phyloP scores from a whole-genome alignment of 1,284 basidiomycete genomes.

The Sanghuangporus sanghuang region DNA sequence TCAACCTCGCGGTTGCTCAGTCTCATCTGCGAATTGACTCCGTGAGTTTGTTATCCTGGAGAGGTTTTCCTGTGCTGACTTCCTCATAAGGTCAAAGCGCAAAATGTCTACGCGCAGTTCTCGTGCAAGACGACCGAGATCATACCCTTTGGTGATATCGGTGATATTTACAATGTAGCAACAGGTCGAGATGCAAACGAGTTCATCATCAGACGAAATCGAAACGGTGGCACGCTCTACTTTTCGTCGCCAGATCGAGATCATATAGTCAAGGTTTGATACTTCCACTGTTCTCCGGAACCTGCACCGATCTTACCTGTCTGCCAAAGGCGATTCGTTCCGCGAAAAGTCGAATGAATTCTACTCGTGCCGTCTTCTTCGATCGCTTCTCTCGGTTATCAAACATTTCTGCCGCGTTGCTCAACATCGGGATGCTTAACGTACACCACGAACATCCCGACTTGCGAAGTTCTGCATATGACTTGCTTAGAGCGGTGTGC shows the following conservation, averaged over 20 bases:
- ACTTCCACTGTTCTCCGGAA: conserved; percentile 1
- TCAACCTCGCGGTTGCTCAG: conserved; percentile 54
- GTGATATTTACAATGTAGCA: conserved; percentile 78
- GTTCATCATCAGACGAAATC: conserved; percentile 73
- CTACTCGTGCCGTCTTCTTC: conserved; percentile 47
- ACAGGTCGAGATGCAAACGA: conserved; percentile 72
- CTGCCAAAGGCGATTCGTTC: conserved; percentile 52
- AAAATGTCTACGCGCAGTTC: conserved; percentile 55
- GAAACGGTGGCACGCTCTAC: conserved; percentile 63
- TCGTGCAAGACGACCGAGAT: conserved; percentile 75
- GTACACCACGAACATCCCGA: conserved; percentile 69
- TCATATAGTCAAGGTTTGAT: conserved; percentile 63
- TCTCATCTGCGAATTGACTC: conserved; percentile 67
- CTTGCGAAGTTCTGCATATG: conserved; percentile 72
- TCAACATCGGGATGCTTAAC: conserved; percentile 79
- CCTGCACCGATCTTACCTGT: conserved; percentile 1
- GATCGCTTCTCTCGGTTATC: conserved; percentile 74
- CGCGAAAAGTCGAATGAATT: conserved; percentile 64
- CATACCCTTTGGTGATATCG: conserved; percentile 73
- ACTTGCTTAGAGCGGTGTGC: conserved; percentile 74
- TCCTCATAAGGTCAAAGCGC: conserved; percentile 49
- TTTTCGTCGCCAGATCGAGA: conserved; percentile 68
- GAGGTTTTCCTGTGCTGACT: not conserved
- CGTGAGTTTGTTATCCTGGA: conserved; percentile 34
- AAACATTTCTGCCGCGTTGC: conserved; percentile 77